phyloP scores from a whole-genome alignment of 495 filamentous ascomycete species.

The Penicillium subrubescens region DNA sequence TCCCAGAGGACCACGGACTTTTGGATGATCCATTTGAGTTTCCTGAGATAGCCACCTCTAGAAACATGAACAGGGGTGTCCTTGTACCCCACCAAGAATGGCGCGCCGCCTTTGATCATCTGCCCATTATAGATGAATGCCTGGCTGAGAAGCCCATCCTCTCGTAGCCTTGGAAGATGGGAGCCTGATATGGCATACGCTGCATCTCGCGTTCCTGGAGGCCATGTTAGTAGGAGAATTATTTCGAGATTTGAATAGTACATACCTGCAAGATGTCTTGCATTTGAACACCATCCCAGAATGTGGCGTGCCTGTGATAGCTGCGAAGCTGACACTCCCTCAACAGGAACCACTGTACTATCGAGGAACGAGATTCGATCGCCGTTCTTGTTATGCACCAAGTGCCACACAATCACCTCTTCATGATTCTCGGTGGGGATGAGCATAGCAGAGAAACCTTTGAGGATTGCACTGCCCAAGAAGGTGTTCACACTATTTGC shows the following conservation, averaged over 20 bases:
- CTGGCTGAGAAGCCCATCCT: neutral
- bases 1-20: conserved; percentile 39
- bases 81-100: conserved; percentile 1
- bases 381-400: neutral
- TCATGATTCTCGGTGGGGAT: neutral
- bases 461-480: neutral
- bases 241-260: neutral
- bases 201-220: neutral
- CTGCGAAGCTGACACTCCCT: neutral
- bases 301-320: conserved; percentile 4
- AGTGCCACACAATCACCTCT: neutral
- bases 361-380: conserved; percentile 5
- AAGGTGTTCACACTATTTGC: neutral
- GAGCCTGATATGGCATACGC: neutral
- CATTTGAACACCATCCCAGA: conserved; percentile 1
- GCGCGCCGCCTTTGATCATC: neutral
- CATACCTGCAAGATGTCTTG: conserved; percentile 3
- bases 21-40: conserved; percentile 28
- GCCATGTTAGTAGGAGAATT: neutral
- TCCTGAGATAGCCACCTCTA: conserved; percentile 9
- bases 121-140: conserved; percentile 1
- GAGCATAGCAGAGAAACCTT: conserved; percentile 1
- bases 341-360: neutral
- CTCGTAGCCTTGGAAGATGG: neutral
- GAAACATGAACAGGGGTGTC: neutral